Evolutionary conservation across 371 early-diverging fungal genomes (phyloP), one percentile per base, ranked within the genome.

Genomic region (Saksenaea oblongispora): DNA sequence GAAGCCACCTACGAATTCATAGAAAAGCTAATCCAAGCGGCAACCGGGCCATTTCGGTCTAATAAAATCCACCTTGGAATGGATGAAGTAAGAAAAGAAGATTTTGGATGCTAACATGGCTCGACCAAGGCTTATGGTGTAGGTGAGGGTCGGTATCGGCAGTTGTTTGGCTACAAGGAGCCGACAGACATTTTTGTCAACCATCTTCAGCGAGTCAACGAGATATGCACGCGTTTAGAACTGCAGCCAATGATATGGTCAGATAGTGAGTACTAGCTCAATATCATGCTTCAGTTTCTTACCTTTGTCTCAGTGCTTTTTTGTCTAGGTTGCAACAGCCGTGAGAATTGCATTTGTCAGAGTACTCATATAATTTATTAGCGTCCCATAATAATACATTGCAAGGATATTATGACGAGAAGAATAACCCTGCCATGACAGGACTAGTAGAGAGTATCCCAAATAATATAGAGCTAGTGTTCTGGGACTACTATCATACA

Each of bases 401-500:
- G 17, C 83, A 84, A 42, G 90, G 89, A 8, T 94, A 94, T 71
- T 93, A 94, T 71, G 93, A 92, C 62, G 84, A 86, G 36, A 70
- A 59, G 56, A 84, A 76, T 66, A 82, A 81, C 59, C 84, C 87
- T 2, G 84, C 89, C 18, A 66, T 76, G 7, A 63, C 73, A 1
- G 86, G 84, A 22, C 44, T 90, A 34, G 75, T 72, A 3, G 84
- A 84, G 24, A 81, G 76, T n/a, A 76, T 91, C 47, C 91, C 94
- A 34, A 58, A 74, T 0, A 88, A 87, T 61, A 67, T 90, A 17
- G 87, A 92, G n/a, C 75, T 93, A 18, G 87, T 93, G 9, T 94
- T 88, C 64, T 94, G 95, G 95, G 92, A 94, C 71, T 95, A 93
- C 67, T 93, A 93, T 69, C 93, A 93, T 67, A 91, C 90, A 11